phyloP scores from a whole-genome alignment of 805 yeast genomes.

The Tetrapisispora nanseiensis region DNA sequence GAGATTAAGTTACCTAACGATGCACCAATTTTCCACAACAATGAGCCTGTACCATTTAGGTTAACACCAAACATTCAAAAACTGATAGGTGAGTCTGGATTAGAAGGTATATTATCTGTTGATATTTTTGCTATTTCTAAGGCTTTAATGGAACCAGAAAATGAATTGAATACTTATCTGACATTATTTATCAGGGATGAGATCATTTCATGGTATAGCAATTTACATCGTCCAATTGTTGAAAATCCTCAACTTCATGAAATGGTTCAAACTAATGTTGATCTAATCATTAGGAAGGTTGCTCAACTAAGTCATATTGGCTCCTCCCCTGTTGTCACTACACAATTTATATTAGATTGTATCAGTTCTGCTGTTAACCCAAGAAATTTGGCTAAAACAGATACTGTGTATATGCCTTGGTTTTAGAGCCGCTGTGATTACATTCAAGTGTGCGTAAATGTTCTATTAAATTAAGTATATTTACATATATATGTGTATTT shows the following conservation, averaged over 20 bases:
- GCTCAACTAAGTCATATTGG: conserved; percentile 60
- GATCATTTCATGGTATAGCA: conserved; percentile 87
- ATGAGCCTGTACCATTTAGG: conserved; percentile 92
- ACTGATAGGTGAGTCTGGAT: conserved; percentile 84
- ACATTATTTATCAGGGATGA: conserved; percentile 96
- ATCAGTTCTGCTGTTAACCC: conserved; percentile 95
- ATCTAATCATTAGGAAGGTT: conserved; percentile 69
- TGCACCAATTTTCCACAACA: conserved; percentile 78
- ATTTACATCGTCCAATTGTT: conserved; percentile 71
- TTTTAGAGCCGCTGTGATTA: too few relatives aligned
- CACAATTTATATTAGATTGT: conserved; percentile 82
- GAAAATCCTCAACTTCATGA: conserved; percentile 79
- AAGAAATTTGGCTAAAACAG: conserved; percentile 82
- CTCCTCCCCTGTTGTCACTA: conserved; percentile 52
- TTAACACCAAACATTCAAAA: conserved; percentile 92
- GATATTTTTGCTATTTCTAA: conserved; percentile 77
- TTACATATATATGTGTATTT: background rate
- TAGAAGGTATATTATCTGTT: conserved; percentile 86
- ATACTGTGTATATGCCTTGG: conserved; percentile 92
- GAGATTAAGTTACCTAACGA: conserved; percentile 33
- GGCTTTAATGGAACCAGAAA: conserved; percentile 83
- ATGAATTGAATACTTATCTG: conserved; percentile 81
- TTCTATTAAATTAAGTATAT: too few relatives aligned
- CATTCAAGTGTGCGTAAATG: too few relatives aligned
- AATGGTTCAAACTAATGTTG: conserved; percentile 81